Conservation (phyloP, 495 filamentous ascomycete species). For the Penicillium arizonense region DNA sequence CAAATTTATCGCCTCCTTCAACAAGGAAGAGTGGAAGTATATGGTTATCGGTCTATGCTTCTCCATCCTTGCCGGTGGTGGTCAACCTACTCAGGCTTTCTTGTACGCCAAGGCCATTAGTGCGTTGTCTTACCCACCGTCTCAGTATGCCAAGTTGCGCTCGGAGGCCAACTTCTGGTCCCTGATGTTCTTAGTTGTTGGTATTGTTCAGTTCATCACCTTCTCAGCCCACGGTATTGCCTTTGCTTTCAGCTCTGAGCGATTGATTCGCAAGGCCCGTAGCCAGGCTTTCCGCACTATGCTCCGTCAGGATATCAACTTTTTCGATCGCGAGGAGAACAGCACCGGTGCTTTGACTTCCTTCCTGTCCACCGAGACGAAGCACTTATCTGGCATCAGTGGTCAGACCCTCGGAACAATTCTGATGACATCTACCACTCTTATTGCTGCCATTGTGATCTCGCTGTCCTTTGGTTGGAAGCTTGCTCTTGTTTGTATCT, state of each 20-base stretch:
- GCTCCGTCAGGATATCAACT: conserved; percentile 88
- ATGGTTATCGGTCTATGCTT: conserved; percentile 79
- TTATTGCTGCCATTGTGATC: conserved; percentile 65
- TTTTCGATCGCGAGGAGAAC: conserved; percentile 85
- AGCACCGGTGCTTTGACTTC: conserved; percentile 79
- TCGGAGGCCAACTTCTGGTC: conserved; percentile 83
- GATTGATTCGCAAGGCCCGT: conserved; percentile 76
- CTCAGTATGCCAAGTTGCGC: conserved; percentile 51
- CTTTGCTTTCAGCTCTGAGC: conserved; percentile 83
- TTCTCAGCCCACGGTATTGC: conserved; percentile 66
- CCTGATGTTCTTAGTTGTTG: conserved; percentile 94
- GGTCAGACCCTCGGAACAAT: conserved; percentile 80
- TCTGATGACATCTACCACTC: conserved; percentile 70
- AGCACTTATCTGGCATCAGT: conserved; percentile 77
- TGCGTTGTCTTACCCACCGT: conserved; percentile 53
- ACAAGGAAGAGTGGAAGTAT: conserved; percentile 65
- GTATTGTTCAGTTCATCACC: conserved; percentile 69
- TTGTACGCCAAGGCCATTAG: conserved; percentile 88
- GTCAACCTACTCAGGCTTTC: conserved; percentile 83
- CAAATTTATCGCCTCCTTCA: conserved; percentile 81
- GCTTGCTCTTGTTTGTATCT: conserved; percentile 77
- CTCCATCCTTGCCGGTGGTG: conserved; percentile 76
- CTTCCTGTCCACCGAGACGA: conserved; percentile 84
- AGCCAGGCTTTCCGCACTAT: conserved; percentile 80
- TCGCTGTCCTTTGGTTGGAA: conserved; percentile 82